Evolutionary conservation across 2,329 filamentous ascomycete genomes (phyloP), one percentile per base, ranked within the genome.

Genomic region (Pestalotiopsis sp.): DNA sequence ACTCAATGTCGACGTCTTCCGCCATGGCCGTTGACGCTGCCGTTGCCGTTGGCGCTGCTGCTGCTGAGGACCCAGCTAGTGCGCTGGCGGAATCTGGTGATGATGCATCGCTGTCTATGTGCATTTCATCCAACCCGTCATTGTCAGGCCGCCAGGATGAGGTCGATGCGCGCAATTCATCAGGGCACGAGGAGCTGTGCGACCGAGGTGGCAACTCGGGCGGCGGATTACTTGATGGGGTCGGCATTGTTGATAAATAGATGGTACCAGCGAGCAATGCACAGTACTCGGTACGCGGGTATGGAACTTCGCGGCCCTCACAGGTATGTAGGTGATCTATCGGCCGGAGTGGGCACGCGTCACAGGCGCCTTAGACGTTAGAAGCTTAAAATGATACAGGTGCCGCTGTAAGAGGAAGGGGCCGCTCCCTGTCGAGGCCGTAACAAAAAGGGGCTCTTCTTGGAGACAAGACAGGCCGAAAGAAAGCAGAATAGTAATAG

Each of bases 171-270:
- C 72, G 73, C 36, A 69, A 25, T 62, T 78, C 77, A 17, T 78
- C 77, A 27, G 77, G 77, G 71, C 77, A 78, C 69, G 75, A 76
- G 23, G 76, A 77, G 70, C 73, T 75, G 45, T 78, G 75, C 17
- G 73, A 74, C 69, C 77, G 71, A 9, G 76, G 71, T 41, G 75
- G 75, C 23, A 75, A 69, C 57, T 75, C 72, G 14, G 76, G 71
- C 56, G 74, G 74, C 31, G 72, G 72, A 68, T 75, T 75, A 65
- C 69, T 75, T 20, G 77, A 77, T 41, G 76, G 76, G 23, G 76
- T 78, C 70, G 77, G 76, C 76, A 79, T 78, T 69, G 58, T 72
- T 71, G 66, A 58, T 62, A 27, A 39, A 17, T 31, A 59, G 11
- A 14, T 23, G 9, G 57, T 11, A 11, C n/a, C n/a, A 6, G 23